phyloP scores from a whole-genome alignment of 2,329 filamentous ascomycete genomes.

The Beauveria varroae region DNA sequence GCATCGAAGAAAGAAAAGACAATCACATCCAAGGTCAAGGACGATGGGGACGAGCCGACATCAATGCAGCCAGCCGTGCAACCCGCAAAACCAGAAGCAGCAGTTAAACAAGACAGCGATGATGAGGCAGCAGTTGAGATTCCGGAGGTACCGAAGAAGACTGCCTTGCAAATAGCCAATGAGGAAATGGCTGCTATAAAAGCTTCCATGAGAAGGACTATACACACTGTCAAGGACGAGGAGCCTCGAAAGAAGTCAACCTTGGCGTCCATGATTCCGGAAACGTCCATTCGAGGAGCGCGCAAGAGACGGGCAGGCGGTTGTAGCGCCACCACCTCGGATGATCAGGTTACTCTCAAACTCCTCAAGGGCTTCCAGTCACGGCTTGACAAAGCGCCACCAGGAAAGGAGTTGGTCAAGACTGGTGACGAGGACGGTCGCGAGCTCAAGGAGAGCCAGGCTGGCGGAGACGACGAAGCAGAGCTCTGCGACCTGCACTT shows the following conservation, averaged over 20 bases:
- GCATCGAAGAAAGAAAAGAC: constrained; percentile 24
- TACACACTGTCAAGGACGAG: constrained; percentile 38
- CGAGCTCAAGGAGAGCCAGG: constrained; percentile 15
- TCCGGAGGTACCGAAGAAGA: constrained; percentile 31
- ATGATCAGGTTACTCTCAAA: constrained; percentile 59
- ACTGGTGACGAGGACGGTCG: constrained; percentile 20
- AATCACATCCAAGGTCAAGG: constrained; percentile 19
- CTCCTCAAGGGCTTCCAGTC: constrained; percentile 73
- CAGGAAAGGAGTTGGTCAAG: constrained; percentile 28
- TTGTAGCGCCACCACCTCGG: constrained; percentile 40
- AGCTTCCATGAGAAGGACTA: constrained; percentile 68
- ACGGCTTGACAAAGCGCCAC: constrained; percentile 54
- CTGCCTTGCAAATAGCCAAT: constrained; percentile 61
- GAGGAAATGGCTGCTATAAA: constrained; percentile 76
- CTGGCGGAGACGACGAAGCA: constrained; percentile 56
- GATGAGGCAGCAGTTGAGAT: background rate
- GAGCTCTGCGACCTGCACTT: constrained; percentile 89
- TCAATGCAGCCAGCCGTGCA: constrained; percentile 9
- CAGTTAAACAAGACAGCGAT: background rate
- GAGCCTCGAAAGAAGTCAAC: constrained; percentile 57
- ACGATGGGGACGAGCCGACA: constrained; percentile 14
- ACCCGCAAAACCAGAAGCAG: background rate
- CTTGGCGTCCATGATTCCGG: constrained; percentile 66
- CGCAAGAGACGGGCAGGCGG: constrained; percentile 60
- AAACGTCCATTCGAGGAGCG: constrained; percentile 56